These are phyloP conservation scores for Sporothrix globosa DNA, from an alignment of 2,329 filamentous ascomycete genomes.

Conservation along the genomic window DNA sequence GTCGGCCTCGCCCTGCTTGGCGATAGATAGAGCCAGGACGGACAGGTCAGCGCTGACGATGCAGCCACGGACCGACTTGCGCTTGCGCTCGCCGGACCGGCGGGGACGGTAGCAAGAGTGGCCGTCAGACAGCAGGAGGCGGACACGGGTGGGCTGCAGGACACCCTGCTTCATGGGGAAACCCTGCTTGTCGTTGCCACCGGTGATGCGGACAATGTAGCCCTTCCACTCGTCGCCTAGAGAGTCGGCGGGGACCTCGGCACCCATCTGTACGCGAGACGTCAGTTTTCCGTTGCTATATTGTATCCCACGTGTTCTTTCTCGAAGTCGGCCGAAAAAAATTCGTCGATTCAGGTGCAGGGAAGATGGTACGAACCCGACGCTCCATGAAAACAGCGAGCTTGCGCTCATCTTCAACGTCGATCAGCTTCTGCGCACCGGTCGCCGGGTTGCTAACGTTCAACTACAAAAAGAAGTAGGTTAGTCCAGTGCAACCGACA, in stretches of 20 bases:
- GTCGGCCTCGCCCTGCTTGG: conserved; percentile 96
- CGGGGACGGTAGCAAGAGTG: conserved; percentile 99
- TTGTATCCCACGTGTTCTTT: neutral
- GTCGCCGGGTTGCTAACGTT: conserved; percentile 91
- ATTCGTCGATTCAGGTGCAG: neutral
- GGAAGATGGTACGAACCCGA: conserved; percentile 34
- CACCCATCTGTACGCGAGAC: conserved; percentile 67
- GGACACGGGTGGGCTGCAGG: conserved; percentile 98
- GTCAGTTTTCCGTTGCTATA: conserved; percentile 12
- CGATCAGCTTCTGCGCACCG: conserved; percentile 99
- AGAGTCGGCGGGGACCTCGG: conserved; percentile 89
- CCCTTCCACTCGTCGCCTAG: conserved; percentile 99
- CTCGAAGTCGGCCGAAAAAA: neutral
- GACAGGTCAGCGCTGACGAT: conserved; percentile 96
- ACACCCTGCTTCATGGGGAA: conserved; percentile 99
- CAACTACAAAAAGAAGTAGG: conserved; percentile 49
- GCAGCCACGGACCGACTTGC: conserved; percentile 98
- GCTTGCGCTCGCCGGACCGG: conserved; percentile 97
- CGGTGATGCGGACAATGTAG: conserved; percentile 99
- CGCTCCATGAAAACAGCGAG: conserved; percentile 64
- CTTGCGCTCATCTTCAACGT: conserved; percentile 99
- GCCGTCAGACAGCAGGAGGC: conserved; percentile 90
- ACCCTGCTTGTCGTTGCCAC: conserved; percentile 99
- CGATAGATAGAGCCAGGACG: conserved; percentile 89
- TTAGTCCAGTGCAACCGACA: conserved; percentile 42